Evolutionary conservation across 176 grass and related monocot genomes (phyloP), one percentile per base, ranked within the genome.

Genomic region (Carex kokanica): DNA sequence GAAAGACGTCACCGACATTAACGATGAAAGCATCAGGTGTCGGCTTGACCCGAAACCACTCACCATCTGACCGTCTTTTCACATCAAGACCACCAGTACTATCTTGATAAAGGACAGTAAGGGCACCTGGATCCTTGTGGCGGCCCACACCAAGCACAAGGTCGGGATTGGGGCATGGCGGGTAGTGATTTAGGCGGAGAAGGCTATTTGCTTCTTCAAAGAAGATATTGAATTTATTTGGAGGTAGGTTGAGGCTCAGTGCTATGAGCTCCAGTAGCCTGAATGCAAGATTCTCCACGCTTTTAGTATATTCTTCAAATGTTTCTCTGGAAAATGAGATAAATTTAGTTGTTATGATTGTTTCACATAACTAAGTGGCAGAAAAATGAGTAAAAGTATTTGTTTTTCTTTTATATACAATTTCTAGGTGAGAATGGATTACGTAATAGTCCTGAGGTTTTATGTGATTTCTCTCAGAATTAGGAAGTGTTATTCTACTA

Each of bases 41-140:
- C 0, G 92, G 90, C 72, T 69, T 90, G 16, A 97, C 95, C 3
- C 95, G 95, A 4, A 90, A 70, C 95, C 95, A 97, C 85, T 97
- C 84, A 45, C 90, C 92, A 62, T 91, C 88, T 4, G 88, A 89
- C 9, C 45, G 86, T 45, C 88, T 78, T 64, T 87, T 93, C 16
- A 97, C 95, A 78, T 94, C 95, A 18, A 97, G 95, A 20, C 92
- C 90, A 18, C 95, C 87, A 6, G 90, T 89, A 29, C 85, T 84
- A 34, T 97, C 95, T 85, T 97, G 95, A 84, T 88, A 85, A 12
- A 97, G 95, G 20, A 97, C 49, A 16, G 95, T 97, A 62, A 97
- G 88, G 0, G 90, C 95, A 14, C 92, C 92, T 8, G 55, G 51
- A 64, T 97, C 95, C 90, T 94, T 97, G 90, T 97, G 95, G 59